A percentile compares a stretch with the other conserved stretches of the same genome.
Evolutionary conservation across 495 filamentous ascomycete genomes (phyloP).

Genomic region (Margaritispora aquatica): DNA sequence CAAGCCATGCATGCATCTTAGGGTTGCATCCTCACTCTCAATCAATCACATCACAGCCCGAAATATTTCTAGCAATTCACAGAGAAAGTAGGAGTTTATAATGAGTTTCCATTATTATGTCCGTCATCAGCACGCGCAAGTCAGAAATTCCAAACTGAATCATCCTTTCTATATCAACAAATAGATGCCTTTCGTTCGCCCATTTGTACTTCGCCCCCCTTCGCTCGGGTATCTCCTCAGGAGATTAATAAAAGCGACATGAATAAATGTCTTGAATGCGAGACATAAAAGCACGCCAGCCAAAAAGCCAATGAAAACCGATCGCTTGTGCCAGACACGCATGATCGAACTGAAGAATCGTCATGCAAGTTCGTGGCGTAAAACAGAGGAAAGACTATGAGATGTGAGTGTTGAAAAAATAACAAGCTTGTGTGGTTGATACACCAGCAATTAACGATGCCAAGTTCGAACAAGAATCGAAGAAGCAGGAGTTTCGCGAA

Average conservation of each 20-base stretch:
- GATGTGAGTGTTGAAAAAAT: slow-evolving; percentile 32
- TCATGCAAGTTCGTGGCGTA: slow-evolving; percentile 46
- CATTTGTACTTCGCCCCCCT: slow-evolving; percentile 10
- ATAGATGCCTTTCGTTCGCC: slow-evolving; percentile 1
- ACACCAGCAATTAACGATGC: slow-evolving; percentile 35
- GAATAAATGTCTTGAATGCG: slow-evolving; percentile 13
- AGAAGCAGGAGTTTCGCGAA: slow-evolving; percentile 27
- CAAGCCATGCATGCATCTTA: no score
- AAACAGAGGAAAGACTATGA: slow-evolving; percentile 26
- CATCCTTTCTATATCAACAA: slow-evolving; percentile 1
- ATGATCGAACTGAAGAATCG: slow-evolving; percentile 41
- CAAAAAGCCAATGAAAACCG: slow-evolving; percentile 24
- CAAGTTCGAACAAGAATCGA: slow-evolving; percentile 29
- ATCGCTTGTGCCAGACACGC: slow-evolving; percentile 47
- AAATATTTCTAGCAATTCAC: no score
- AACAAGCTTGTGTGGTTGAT: slow-evolving; percentile 28
- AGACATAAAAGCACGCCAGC: slow-evolving; percentile 22
- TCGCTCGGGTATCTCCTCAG: slow-evolving; percentile 17
- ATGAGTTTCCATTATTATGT: slow-evolving; percentile 20
- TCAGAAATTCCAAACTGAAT: slow-evolving; percentile 11
- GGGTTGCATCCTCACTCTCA: no score
- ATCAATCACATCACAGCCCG: no score
- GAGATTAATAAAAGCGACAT: slow-evolving; percentile 20
- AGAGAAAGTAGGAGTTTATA: slow-evolving; percentile 7
- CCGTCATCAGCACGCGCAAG: slow-evolving; percentile 17